Conservation (phyloP, 1,284 basidiomycete genomes). For the Athelia psychrophila region DNA sequence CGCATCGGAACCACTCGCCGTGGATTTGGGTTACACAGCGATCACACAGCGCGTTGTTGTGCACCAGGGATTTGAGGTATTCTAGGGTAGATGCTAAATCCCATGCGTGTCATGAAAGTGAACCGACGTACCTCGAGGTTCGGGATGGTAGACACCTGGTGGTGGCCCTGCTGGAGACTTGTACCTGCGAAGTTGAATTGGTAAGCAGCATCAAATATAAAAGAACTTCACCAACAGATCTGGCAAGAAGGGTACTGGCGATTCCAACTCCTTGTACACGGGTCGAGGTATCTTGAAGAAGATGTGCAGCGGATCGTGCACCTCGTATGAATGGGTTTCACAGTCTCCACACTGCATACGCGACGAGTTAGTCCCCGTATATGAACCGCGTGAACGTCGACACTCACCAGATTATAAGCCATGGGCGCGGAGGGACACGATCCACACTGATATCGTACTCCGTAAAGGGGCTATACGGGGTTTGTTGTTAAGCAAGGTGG, state of each 20-base stretch:
- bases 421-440: constrained; percentile 65
- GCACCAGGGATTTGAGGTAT: constrained; percentile 67
- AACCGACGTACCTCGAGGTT: constrained; percentile 56
- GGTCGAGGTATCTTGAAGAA: constrained; percentile 86
- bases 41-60: constrained; percentile 71
- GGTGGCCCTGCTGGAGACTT: constrained; percentile 62
- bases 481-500: not conserved
- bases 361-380: constrained; percentile 7
- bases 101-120: not conserved
- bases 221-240: constrained; percentile 45
- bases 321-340: constrained; percentile 70
- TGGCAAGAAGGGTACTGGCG: constrained; percentile 60
- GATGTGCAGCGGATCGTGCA: constrained; percentile 81
- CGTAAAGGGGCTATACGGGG: constrained; percentile 53
- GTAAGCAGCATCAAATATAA: constrained; percentile 1
- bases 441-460: constrained; percentile 75
- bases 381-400: not conserved
- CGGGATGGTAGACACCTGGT: constrained; percentile 35
- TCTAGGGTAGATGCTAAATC: constrained; percentile 34
- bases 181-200: constrained; percentile 43
- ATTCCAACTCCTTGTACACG: constrained; percentile 68
- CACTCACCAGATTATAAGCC: constrained; percentile 61
- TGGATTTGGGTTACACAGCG: constrained; percentile 70
- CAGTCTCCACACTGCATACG: constrained; percentile 68
- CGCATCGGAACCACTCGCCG: constrained; percentile 87